Evolutionary conservation across 78 protist species (phyloP).

Genomic region (Dictyostelium capitatum): DNA sequence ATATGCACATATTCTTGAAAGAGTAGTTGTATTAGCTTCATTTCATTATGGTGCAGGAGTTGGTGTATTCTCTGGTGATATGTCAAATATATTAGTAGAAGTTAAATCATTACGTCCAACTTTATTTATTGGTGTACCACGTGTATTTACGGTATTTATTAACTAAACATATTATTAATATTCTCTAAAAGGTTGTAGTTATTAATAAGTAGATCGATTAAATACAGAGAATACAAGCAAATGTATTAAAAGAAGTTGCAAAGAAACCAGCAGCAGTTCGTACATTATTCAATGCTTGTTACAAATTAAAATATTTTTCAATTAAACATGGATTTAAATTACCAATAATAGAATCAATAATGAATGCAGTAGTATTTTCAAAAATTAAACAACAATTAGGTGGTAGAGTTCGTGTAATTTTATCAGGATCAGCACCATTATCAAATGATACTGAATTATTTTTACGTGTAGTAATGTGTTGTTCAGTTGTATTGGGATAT

Average conservation of each 20-base stretch:
- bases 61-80: conserved; percentile 89
- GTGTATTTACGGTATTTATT: conserved; percentile 60
- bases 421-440: conserved; percentile 96
- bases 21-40: conserved; percentile 34
- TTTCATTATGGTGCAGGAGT: conserved; percentile 65
- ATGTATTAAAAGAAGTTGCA: conserved; percentile 41
- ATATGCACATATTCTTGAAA: conserved; percentile 90
- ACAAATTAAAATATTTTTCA: conserved; percentile 13
- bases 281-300: not conserved
- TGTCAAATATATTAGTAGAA: conserved; percentile 82
- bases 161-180: no score
- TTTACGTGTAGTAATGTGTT: conserved; percentile 47
- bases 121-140: conserved; percentile 94
- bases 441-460: conserved; percentile 80
- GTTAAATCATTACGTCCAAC: conserved; percentile 90
- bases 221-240: no score
- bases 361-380: conserved; percentile 72
- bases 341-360: not conserved
- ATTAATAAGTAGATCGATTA: no score
- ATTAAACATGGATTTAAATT: conserved; percentile 53
- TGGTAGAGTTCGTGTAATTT: conserved; percentile 89
- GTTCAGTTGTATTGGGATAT: conserved; percentile 78
- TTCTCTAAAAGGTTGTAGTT: no score
- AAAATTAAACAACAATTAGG: conserved; percentile 88
- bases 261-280: conserved; percentile 6